A percentile compares a stretch with the other conserved stretches of the same genome.
Conservation (phyloP, 495 filamentous ascomycete genomes). For the Tricharina praecox region DNA sequence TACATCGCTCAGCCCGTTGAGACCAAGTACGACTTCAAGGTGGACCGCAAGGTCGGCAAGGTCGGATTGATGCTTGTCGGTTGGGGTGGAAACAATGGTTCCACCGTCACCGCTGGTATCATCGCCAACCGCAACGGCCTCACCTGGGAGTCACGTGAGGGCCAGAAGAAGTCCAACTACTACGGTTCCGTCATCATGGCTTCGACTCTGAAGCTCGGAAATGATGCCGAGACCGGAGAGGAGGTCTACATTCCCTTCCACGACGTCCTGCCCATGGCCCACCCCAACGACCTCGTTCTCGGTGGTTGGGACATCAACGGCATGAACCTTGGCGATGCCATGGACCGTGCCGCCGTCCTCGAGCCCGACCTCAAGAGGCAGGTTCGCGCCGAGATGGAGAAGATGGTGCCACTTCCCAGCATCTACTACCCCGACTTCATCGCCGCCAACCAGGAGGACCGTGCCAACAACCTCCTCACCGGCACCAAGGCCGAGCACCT, state of each 20-base stretch:
- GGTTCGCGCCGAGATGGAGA: constrained; percentile 82
- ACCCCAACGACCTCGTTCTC: constrained; percentile 88
- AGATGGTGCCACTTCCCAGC: constrained; percentile 76
- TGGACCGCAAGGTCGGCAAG: constrained; percentile 84
- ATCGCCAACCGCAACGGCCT: constrained; percentile 80
- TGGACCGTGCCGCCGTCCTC: constrained; percentile 89
- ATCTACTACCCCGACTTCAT: constrained; percentile 99
- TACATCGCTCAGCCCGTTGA: constrained; percentile 74
- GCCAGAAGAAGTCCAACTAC: constrained; percentile 73
- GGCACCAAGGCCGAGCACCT: constrained; percentile 84
- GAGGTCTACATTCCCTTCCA: constrained; percentile 96
- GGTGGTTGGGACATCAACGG: constrained; percentile 95
- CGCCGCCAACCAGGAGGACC: constrained; percentile 93
- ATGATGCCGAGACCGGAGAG: constrained; percentile 62
- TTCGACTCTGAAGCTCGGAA: constrained; percentile 91
- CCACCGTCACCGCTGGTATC: constrained; percentile 93
- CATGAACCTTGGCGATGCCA: constrained; percentile 73
- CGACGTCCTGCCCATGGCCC: constrained; percentile 86
- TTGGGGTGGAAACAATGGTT: constrained; percentile 96
- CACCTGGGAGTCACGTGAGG: constrained; percentile 85
- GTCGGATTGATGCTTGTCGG: constrained; percentile 94
- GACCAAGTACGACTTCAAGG: constrained; percentile 91
- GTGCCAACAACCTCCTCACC: constrained; percentile 77
- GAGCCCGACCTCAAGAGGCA: constrained; percentile 79
- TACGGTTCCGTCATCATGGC: constrained; percentile 94